Evolutionary conservation across 1,284 basidiomycete species (phyloP).

Genomic region (Ceratobasidium sp.): DNA sequence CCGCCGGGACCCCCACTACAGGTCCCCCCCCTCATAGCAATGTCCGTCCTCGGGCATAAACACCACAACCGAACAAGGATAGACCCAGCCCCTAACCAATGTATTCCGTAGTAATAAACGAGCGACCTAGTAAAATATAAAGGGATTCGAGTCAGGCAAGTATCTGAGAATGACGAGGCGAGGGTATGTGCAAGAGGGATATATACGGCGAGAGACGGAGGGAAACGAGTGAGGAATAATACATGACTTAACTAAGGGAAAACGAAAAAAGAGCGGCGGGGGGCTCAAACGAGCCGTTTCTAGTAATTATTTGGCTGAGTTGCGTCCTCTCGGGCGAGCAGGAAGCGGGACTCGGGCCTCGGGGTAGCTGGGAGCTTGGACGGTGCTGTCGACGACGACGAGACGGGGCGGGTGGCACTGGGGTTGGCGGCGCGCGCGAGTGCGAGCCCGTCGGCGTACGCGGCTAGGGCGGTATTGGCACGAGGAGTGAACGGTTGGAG

Average conservation of each 20-base stretch:
- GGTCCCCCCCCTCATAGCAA: conserved; percentile 7
- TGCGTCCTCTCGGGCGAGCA: neutral
- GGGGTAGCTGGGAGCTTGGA: neutral
- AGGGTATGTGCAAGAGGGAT: neutral
- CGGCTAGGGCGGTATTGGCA: neutral
- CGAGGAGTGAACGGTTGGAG: conserved; percentile 9
- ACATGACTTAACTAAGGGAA: neutral
- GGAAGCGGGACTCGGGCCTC: neutral
- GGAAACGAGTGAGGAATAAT: no score
- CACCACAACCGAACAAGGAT: neutral
- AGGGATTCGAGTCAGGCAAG: neutral
- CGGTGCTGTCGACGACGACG: neutral
- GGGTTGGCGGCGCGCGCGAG: neutral
- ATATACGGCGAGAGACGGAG: no score
- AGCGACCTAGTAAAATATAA: no score
- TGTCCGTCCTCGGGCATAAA: neutral
- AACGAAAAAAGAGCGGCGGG: no score
- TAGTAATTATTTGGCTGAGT: conserved; percentile 10
- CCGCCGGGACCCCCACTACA: conserved; percentile 12
- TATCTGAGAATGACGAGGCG: neutral
- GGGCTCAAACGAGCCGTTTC: no score
- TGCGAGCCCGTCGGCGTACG: neutral
- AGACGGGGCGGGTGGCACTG: neutral
- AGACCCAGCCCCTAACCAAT: no score
- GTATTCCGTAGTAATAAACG: no score